These are phyloP conservation scores for Leccinum variicolor DNA, from an alignment of 768 basidiomycete genomes.

Conservation along the genomic window DNA sequence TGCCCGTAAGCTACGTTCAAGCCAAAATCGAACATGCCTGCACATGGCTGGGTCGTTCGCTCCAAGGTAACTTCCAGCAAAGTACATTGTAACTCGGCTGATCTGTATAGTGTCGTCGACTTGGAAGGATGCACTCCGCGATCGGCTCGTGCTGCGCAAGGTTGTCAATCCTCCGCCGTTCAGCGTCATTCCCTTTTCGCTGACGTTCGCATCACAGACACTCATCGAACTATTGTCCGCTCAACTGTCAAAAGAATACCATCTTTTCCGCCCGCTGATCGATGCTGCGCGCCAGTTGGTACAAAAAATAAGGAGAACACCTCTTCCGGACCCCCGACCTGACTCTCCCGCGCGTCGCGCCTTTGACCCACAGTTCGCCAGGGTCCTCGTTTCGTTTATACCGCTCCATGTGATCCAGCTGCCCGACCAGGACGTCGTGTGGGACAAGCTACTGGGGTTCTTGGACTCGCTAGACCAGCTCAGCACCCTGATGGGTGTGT, in stretches of 20 bases:
- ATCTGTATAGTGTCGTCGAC: conserved; percentile 38
- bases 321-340: conserved; percentile 35
- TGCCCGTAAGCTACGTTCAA: conserved; percentile 52
- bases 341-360: conserved; percentile 49
- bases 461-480: conserved; percentile 59
- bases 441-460: conserved; percentile 46
- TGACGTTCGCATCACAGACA: conserved; percentile 17
- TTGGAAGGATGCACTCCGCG: conserved; percentile 50
- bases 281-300: conserved; percentile 15
- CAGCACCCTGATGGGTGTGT: conserved; percentile 40
- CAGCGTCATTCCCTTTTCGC: background rate
- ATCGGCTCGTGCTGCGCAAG: conserved; percentile 58
- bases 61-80: conserved; percentile 34
- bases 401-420: conserved; percentile 62
- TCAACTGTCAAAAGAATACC: conserved; percentile 26
- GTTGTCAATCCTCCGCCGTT: conserved; percentile 28
- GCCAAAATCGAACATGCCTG: conserved; percentile 57
- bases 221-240: conserved; percentile 25
- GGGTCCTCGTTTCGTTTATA: conserved; percentile 63
- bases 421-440: conserved; percentile 47
- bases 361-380: conserved; percentile 66
- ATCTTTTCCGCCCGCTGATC: conserved; percentile 16
- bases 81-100: background rate
- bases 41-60: conserved; percentile 51
- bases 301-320: conserved; percentile 19